phyloP scores from a whole-genome alignment of 75 land plant genomes.

The Gnetum montanum region DNA sequence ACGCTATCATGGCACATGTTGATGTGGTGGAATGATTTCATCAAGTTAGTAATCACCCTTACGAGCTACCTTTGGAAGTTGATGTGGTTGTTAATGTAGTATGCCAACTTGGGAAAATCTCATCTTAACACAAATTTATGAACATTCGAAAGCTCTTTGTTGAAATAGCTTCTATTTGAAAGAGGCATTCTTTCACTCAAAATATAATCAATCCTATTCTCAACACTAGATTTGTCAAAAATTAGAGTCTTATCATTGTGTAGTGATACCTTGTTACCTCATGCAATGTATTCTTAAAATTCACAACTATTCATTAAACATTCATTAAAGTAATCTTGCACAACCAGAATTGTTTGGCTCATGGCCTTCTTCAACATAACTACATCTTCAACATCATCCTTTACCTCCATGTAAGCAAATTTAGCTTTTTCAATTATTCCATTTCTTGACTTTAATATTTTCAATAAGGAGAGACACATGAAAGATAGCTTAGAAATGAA shows the following conservation, averaged over 20 bases:
- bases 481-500: too few relatives aligned
- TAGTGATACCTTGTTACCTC: conserved; percentile 86
- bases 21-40: too few relatives aligned
- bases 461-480: too few relatives aligned
- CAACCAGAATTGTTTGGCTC: conserved; percentile 89
- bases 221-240: conserved; percentile 76
- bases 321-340: conserved; percentile 89
- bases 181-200: conserved; percentile 62
- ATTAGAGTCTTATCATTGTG: conserved; percentile 61
- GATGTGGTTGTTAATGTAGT: too few relatives aligned
- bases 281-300: conserved; percentile 84
- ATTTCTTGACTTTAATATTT: conserved; percentile 85
- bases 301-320: conserved; percentile 80
- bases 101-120: too few relatives aligned
- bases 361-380: conserved; percentile 88
- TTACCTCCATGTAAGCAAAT: conserved; percentile 67
- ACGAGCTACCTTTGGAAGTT: too few relatives aligned
- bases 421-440: conserved; percentile 74
- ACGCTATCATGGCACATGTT: too few relatives aligned
- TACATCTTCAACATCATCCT: conserved; percentile 73
- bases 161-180: too few relatives aligned
- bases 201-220: conserved; percentile 68
- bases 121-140: too few relatives aligned
- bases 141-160: too few relatives aligned
- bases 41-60: too few relatives aligned